Percentiles rank a stretch among this genome's conserved stretches.
Evolutionary conservation across 2,329 filamentous ascomycete genomes (phyloP).

Genomic region (Penicillium sp.): DNA sequence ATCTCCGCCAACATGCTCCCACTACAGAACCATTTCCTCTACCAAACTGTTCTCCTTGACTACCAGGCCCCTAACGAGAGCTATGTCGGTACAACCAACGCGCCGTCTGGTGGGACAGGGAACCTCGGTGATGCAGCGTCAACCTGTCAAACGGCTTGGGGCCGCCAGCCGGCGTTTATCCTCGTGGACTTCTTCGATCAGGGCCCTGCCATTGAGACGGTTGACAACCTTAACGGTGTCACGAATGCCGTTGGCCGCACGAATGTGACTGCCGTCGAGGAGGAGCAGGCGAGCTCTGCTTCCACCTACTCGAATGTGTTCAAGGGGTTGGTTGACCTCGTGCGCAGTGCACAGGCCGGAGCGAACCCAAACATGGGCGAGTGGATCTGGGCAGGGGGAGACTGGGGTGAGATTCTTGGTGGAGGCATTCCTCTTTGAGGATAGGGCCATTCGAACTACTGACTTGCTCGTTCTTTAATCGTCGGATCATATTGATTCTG

Average conservation of each 20-base stretch:
- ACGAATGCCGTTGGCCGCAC: conserved; percentile 50
- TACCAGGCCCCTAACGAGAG: conserved; percentile 67
- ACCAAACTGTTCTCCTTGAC: conserved; percentile 56
- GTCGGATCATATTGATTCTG: background rate
- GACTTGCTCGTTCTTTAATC: background rate
- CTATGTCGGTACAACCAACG: conserved; percentile 69
- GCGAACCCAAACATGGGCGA: conserved; percentile 45
- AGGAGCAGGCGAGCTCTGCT: conserved; percentile 29
- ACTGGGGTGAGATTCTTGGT: conserved; percentile 46
- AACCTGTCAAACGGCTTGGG: conserved; percentile 63
- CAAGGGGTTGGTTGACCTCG: conserved; percentile 44
- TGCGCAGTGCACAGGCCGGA: conserved; percentile 42
- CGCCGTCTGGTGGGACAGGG: conserved; percentile 60
- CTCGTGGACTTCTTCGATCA: conserved; percentile 81
- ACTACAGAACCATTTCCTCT: conserved; percentile 81
- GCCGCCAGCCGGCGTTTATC: conserved; percentile 70
- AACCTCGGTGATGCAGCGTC: conserved; percentile 55
- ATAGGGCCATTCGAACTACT: background rate
- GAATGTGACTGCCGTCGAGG: conserved; percentile 34
- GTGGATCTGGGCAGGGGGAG: conserved; percentile 51
- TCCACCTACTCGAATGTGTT: conserved; percentile 42
- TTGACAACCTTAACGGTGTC: conserved; percentile 71
- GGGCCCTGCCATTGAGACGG: conserved; percentile 70
- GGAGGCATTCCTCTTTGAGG: conserved; percentile 44
- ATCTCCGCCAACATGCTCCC: conserved; percentile 66